Evolutionary conservation across 1,139 yeast species (phyloP), one percentile per base, ranked within the genome.

Genomic region (Diutina pseudorugosa): DNA sequence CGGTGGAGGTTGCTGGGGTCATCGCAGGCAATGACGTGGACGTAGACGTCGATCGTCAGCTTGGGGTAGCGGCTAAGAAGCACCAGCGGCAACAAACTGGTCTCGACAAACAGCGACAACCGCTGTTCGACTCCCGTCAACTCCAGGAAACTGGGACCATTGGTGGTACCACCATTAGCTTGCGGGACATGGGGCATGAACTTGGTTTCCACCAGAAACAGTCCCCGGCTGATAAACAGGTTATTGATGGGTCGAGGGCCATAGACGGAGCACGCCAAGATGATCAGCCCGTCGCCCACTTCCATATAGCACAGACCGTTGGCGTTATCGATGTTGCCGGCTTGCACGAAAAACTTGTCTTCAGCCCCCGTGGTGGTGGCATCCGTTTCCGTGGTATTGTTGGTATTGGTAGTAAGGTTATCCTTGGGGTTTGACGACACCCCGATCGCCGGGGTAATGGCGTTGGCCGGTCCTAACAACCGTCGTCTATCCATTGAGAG

Each of bases 161-260:
- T 62, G 19, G 56, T 55, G 25, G 50, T 51, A 33, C 53, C 57
- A 14, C 50, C 51, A 33, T 53, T 53, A n/a, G 53, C 77, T 58
- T 72, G 77, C 4, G 61, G 58, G 7, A 80, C 65, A 57, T 78
- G 76, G 1, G 82, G 80, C 18, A 78, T 68, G 55, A 82, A 74
- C 58, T 82, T 82, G 55, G 85, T 75, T 55, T 82, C 86, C 2
- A 87, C 90, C 21, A 83, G 75, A 51, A 88, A 70, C 2, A 81
- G 73, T 1, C 94, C 94, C 54, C 80, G 73, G 47, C 84, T 82
- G 40, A 81, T 74, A 63, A 86, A 87, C 1, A 88, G 78, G 0
- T 91, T 90, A 56, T 88, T 73, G 51, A 86, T 82, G 6, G 97
- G 96, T 58, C 93, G 76, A 11, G 98, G 97, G 0, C 97, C 98